Evolutionary conservation across 495 filamentous ascomycete genomes (phyloP), one percentile per base, ranked within the genome.

Genomic region (Lasiosphaeria hispida): DNA sequence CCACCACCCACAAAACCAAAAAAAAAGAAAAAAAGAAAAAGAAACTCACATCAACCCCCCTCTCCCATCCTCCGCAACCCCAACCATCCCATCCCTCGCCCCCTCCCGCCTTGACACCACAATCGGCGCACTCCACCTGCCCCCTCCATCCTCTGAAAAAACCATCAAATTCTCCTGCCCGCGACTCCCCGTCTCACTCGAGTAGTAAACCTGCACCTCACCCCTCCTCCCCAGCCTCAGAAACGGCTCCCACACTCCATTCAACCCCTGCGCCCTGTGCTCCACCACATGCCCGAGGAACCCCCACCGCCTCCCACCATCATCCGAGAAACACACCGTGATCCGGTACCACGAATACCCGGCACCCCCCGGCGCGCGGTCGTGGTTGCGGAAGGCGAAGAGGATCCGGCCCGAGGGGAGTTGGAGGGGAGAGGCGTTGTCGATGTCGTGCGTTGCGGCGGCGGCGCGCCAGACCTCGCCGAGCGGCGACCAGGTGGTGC

Each of bases 371-470:
- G 72, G 66, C 3, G 49, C 10, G 43, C 72, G 67, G 51, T 85
- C 79, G 62, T 86, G 84, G 65, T 86, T 85, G 30, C 84, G 79
- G 62, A 84, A 86, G 0, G 83, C 82, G 7, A 75, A 78, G 0
- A 87, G 71, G 17, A 87, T 73, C 0, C 72, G 71, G 0, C 75
- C 74, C 2, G 73, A 73, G 1, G 78, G 70, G 0, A 83, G 66
- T 52, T 84, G 80, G 3, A 84, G 73, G 7, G 83, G 69, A 58
- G 80, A 81, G 60, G 79, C 73, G 64, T 87, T 87, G 68, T 86
- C 84, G 37, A 85, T 70, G 58, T 87, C 84, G 33, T 74, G 73
- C 4, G 73, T 68, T 17, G 68, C 63, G 1, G 64, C 59, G 54
- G 69, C 50, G 37, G 50, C 52, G 0, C 61, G 64, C 60, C 59